These are phyloP conservation scores for Podospora pseudoanserina DNA, from an alignment of 495 filamentous ascomycete genomes.

Conservation along the genomic window DNA sequence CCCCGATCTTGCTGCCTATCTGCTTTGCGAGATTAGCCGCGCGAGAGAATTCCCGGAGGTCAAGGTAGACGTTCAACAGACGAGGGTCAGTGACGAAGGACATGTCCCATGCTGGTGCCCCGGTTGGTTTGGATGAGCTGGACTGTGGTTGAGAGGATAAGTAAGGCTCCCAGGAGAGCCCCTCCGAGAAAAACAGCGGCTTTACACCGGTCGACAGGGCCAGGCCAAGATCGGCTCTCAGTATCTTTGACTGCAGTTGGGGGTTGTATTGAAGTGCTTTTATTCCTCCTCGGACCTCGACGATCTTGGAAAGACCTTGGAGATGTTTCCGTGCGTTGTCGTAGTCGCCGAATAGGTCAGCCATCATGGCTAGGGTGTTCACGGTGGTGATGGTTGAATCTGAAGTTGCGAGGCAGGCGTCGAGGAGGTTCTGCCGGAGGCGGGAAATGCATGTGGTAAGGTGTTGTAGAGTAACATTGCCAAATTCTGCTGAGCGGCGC, in stretches of 20 bases:
- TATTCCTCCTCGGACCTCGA: slow-evolving; percentile 36
- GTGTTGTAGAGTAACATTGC: slow-evolving; percentile 9
- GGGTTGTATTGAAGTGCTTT: slow-evolving; percentile 11
- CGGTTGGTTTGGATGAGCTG: too few species aligned
- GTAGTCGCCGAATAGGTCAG: slow-evolving; percentile 29
- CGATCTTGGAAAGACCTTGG: slow-evolving; percentile 34
- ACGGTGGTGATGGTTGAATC: slow-evolving; percentile 37
- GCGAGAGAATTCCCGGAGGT: slow-evolving; percentile 19
- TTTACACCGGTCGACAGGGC: slow-evolving; percentile 7
- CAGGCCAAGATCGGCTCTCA: slow-evolving; percentile 14
- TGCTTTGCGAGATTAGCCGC: slow-evolving; percentile 16
- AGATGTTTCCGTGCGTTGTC: slow-evolving; percentile 33
- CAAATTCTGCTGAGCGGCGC: not conserved
- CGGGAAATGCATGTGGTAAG: slow-evolving; percentile 11
- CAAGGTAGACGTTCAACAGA: slow-evolving; percentile 13
- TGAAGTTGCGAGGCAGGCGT: not conserved
- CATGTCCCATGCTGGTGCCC: too few species aligned
- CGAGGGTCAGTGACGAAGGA: slow-evolving; percentile 3
- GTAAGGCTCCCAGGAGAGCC: slow-evolving; percentile 17
- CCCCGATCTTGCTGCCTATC: slow-evolving; percentile 11
- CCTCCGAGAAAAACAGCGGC: slow-evolving; percentile 15
- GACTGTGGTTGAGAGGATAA: not conserved
- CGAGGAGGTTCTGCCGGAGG: slow-evolving; percentile 17
- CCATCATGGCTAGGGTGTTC: slow-evolving; percentile 29
- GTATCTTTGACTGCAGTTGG: slow-evolving; percentile 21